Evolutionary conservation across 106 monocot species (phyloP).

Genomic region (Dendrobium huoshanense): DNA sequence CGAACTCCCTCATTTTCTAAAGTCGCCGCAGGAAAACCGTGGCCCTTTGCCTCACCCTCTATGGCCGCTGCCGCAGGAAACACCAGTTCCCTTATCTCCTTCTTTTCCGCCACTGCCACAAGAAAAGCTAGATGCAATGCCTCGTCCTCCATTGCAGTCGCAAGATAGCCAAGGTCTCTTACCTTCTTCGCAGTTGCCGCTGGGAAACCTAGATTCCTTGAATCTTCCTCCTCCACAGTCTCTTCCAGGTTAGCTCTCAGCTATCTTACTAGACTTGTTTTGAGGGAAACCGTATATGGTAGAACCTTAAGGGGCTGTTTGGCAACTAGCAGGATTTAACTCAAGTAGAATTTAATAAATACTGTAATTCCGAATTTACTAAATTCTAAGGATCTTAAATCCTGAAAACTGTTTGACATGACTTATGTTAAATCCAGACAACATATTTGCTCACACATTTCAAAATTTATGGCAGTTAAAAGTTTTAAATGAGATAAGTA

Average conservation of each 20-base stretch:
- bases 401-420: too few species aligned
- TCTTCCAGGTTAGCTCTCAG: background rate
- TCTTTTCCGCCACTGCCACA: background rate
- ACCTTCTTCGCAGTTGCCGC: background rate
- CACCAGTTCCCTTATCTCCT: background rate
- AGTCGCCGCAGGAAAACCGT: background rate
- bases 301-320: too few species aligned
- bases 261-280: background rate
- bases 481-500: too few species aligned
- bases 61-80: background rate
- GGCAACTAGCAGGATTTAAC: too few species aligned
- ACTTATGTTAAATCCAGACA: too few species aligned
- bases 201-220: background rate
- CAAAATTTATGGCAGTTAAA: too few species aligned
- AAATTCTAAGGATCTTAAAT: too few species aligned
- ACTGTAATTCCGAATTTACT: too few species aligned
- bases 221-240: constrained; percentile 1
- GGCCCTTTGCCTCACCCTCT: background rate
- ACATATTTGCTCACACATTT: too few species aligned
- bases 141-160: background rate
- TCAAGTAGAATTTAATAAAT: too few species aligned
- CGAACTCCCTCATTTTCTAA: background rate
- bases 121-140: background rate
- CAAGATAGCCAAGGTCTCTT: background rate
- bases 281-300: too few species aligned